phyloP scores from a whole-genome alignment of 1,139 yeast species.

The Taiozyma onychis region DNA sequence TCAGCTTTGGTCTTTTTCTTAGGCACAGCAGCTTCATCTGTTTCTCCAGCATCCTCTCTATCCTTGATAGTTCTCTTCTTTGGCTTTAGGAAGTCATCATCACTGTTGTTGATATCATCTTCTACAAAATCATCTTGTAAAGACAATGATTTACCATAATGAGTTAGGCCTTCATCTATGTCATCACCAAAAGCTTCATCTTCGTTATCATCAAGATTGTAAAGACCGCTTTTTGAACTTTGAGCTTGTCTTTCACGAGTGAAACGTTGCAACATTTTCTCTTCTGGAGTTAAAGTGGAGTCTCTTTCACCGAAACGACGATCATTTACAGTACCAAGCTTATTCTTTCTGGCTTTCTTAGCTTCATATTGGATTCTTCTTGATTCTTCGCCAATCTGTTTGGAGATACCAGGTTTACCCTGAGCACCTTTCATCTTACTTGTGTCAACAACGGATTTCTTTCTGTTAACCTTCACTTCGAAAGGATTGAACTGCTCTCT shows the following conservation, averaged over 20 bases:
- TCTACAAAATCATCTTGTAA: constrained; percentile 45
- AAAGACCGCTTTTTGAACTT: constrained; percentile 48
- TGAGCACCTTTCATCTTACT: constrained; percentile 55
- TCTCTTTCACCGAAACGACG: constrained; percentile 91
- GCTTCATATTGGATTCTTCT: constrained; percentile 65
- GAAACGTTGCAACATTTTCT: constrained; percentile 92
- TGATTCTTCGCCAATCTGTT: constrained; percentile 72
- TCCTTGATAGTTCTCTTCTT: constrained; percentile 19
- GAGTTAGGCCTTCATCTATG: constrained; percentile 55
- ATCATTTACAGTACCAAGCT: constrained; percentile 75
- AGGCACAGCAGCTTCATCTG: constrained; percentile 39
- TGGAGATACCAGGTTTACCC: constrained; percentile 67
- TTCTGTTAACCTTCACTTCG: constrained; percentile 67
- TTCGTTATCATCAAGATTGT: constrained; percentile 67
- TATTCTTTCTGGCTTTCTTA: constrained; percentile 55
- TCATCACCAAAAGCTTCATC: constrained; percentile 37
- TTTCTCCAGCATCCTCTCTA: constrained; percentile 25
- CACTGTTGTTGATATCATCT: constrained; percentile 37
- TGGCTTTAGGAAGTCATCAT: constrained; percentile 28
- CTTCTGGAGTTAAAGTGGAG: constrained; percentile 69
- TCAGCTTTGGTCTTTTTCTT: constrained; percentile 86
- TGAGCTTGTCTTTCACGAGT: constrained; percentile 75
- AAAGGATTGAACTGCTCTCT: constrained; percentile 86
- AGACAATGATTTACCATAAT: constrained; percentile 66
- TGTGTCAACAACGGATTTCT: constrained; percentile 58